Conservation (phyloP, 495 filamentous ascomycete species). For the Parathielavia hyrcaniae region DNA sequence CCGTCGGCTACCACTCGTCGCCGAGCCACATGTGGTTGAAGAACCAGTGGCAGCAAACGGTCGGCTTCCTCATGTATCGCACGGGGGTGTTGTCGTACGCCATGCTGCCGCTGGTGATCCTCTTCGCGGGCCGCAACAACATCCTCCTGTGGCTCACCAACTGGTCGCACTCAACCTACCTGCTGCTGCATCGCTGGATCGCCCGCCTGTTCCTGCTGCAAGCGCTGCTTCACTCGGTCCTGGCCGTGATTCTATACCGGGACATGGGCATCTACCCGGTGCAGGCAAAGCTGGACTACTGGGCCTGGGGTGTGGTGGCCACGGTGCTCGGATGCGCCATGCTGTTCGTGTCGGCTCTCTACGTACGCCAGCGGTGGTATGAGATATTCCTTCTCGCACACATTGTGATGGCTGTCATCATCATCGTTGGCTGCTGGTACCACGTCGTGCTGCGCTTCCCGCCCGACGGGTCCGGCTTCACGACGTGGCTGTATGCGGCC, state of each 20-base stretch:
- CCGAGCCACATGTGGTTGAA: not conserved
- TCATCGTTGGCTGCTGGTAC: slow-evolving; percentile 40
- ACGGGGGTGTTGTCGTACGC: not conserved
- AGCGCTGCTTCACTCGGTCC: slow-evolving; percentile 34
- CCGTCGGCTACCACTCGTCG: not conserved
- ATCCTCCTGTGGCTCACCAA: not conserved
- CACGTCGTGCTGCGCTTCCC: slow-evolving; percentile 29
- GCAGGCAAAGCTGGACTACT: slow-evolving; percentile 27
- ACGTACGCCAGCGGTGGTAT: slow-evolving; percentile 33
- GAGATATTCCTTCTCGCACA: slow-evolving; percentile 42
- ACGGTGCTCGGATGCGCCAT: slow-evolving; percentile 27
- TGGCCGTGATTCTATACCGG: slow-evolving; percentile 24
- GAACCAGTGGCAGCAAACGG: not conserved
- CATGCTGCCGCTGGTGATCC: not conserved
- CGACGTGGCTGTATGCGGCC: not conserved
- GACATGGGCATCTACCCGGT: slow-evolving; percentile 24
- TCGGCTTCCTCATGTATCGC: not conserved
- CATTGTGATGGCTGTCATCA: slow-evolving; percentile 36
- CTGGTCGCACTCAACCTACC: not conserved
- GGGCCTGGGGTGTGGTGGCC: slow-evolving; percentile 41
- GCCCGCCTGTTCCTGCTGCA: slow-evolving; percentile 22
- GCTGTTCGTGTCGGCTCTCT: slow-evolving; percentile 22
- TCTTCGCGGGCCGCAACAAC: not conserved
- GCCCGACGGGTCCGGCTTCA: not conserved
- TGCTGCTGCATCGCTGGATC: slow-evolving; percentile 3